phyloP scores from a whole-genome alignment of 805 yeast species.

The Starmerella gropengiesseri region DNA sequence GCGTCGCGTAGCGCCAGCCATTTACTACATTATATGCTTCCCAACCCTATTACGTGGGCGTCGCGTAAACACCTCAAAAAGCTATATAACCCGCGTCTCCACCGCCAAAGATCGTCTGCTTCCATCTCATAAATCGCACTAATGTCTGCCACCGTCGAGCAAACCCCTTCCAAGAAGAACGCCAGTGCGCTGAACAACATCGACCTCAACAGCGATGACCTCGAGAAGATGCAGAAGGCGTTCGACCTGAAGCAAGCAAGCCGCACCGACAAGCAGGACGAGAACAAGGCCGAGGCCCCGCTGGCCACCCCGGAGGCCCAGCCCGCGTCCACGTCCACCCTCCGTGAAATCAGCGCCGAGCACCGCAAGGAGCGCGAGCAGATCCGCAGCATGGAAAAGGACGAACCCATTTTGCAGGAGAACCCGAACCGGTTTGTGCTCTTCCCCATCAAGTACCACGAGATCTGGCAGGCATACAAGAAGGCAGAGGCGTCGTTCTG shows the following conservation, averaged over 20 bases:
- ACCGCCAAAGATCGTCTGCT: not conserved
- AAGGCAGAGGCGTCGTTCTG: slow-evolving; percentile 99
- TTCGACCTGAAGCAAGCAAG: slow-evolving; percentile 18
- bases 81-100: slow-evolving; percentile 4
- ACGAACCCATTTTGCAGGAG: slow-evolving; percentile 79
- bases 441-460: slow-evolving; percentile 94
- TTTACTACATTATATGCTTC: not conserved
- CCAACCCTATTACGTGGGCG: slow-evolving; percentile 8
- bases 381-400: slow-evolving; percentile 64
- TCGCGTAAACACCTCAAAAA: slow-evolving; percentile 8
- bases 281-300: slow-evolving; percentile 16
- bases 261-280: slow-evolving; percentile 7
- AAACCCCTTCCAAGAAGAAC: slow-evolving; percentile 57
- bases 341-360: slow-evolving; percentile 21
- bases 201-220: slow-evolving; percentile 33
- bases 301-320: slow-evolving; percentile 8
- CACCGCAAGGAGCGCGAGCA: slow-evolving; percentile 29
- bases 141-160: slow-evolving; percentile 24
- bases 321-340: slow-evolving; percentile 8
- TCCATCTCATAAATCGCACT: not conserved
- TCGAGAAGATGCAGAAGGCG: slow-evolving; percentile 19
- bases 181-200: slow-evolving; percentile 46
- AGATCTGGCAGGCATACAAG: slow-evolving; percentile 97
- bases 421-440: slow-evolving; percentile 82
- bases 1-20: slow-evolving; percentile 7